Evolutionary conservation across 208 protist genomes (phyloP).

Genomic region (Perkinsela sp.): DNA sequence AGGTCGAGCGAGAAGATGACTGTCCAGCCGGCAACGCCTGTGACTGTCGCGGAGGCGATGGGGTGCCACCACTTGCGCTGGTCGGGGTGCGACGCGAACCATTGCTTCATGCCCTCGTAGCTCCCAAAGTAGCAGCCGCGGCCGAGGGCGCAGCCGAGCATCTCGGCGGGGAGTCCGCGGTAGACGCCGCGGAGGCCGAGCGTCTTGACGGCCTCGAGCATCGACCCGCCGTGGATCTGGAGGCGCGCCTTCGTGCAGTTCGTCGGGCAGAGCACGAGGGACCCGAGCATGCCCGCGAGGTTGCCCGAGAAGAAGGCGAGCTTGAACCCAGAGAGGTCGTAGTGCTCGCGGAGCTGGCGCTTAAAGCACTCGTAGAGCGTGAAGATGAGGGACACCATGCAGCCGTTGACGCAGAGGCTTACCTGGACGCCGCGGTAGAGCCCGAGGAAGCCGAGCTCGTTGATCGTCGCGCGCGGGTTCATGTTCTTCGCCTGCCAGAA

Average conservation of each 20-base stretch:
- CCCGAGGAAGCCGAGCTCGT: background rate
- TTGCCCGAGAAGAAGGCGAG: background rate
- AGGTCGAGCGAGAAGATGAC: background rate
- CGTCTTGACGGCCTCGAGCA: background rate
- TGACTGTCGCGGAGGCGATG: background rate
- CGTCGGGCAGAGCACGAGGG: background rate
- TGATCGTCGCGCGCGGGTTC: background rate
- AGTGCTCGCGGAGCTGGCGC: background rate
- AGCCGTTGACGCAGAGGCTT: background rate
- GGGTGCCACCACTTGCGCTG: background rate
- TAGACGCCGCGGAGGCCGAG: background rate
- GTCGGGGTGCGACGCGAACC: background rate
- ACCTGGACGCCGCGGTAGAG: background rate
- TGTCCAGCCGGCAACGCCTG: background rate
- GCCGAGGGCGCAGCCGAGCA: background rate
- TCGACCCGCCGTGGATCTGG: background rate
- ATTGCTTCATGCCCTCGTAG: background rate
- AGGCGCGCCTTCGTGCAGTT: background rate
- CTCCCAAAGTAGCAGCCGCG: background rate
- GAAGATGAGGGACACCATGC: background rate
- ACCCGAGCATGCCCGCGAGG: background rate
- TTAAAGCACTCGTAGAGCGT: background rate
- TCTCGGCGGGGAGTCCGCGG: background rate
- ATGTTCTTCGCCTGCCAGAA: background rate
- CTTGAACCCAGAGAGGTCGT: background rate